Base-by-base conservation (phyloP, 1,284 basidiomycete species). In the Gymnopus androsaceus region DNA sequence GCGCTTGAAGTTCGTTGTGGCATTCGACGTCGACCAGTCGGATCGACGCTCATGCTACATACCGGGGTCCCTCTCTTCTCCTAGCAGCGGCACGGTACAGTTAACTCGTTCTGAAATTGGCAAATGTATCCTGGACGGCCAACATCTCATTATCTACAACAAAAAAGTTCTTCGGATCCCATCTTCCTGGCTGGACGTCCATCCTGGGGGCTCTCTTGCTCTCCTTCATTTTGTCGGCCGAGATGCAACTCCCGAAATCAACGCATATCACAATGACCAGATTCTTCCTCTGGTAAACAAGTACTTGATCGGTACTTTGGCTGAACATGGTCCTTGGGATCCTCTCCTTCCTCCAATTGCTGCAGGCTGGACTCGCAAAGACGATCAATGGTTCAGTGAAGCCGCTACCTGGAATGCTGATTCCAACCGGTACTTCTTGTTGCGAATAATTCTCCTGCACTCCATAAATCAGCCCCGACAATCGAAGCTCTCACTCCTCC, bases 221-320 rank as follows among this genome's bases (percentile, higher is more conserved):
- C 87, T 99, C 59, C 85, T 97, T 27, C 97, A 99, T 75, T 98
- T 96, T 67, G 88, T 98, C 28, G 97, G 97, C 2, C 84, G 96
- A 50, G 95, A 99, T 69, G 96, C 95, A 0, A 85, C 89, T 3
- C 92, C 97, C 75, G 96, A 99, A 72, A 91, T 98, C 44, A 85
- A 94, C 61, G 96, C 94, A 12, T 98, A 94, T 74, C 96, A 99
- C 70, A 79, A 80, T 1, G 81, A 85, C 31, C 72, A 79, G 51
- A 90, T 94, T 38, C 75, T 85, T 52, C 74, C 75, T 23, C 75
- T 81, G 45, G 85, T 99, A 69, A 74, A 76, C 21, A 79, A 80
- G 30, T 98, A 90, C 70, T 82, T 84, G 45, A 78, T 97, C 28
- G 96, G 89, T 12, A 79, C 78, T 23, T 86, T 98, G 17, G 80